Conservation (phyloP, 139 green algal species). For the Chlorella sp. region DNA sequence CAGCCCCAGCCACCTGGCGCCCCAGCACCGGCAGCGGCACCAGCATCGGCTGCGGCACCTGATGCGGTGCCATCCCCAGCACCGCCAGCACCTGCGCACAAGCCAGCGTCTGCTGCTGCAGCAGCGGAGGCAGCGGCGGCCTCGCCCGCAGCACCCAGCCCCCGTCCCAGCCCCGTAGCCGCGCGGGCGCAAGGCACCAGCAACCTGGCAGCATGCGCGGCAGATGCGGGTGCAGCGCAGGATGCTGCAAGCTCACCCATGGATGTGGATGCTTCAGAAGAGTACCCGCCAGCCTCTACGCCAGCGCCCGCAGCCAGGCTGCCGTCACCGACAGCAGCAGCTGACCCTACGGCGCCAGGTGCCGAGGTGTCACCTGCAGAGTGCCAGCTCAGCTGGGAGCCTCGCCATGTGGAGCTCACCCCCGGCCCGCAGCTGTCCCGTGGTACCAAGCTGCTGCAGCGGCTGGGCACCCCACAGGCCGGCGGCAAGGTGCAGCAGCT, state of each 20-base stretch:
- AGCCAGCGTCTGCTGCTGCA: too few species aligned
- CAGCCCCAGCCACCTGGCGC: too few species aligned
- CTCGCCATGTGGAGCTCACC: background rate
- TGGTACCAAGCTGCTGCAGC: conserved; percentile 25
- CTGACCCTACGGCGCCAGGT: background rate
- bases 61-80: too few species aligned
- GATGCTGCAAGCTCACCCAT: background rate
- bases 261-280: too few species aligned
- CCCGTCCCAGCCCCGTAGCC: too few species aligned
- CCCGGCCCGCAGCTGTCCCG: background rate
- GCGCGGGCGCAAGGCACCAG: too few species aligned
- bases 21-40: background rate
- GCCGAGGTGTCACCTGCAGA: background rate
- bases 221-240: background rate
- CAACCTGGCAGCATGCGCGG: background rate
- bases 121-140: background rate
- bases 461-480: background rate
- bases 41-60: too few species aligned
- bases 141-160: background rate
- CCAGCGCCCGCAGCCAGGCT: background rate
- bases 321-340: background rate
- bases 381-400: background rate
- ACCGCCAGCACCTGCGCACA: too few species aligned
- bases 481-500: conserved; percentile 17
- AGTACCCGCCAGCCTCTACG: too few species aligned